Evolutionary conservation across 768 basidiomycete genomes (phyloP).

Genomic region (Chlorophyllum brunneum): DNA sequence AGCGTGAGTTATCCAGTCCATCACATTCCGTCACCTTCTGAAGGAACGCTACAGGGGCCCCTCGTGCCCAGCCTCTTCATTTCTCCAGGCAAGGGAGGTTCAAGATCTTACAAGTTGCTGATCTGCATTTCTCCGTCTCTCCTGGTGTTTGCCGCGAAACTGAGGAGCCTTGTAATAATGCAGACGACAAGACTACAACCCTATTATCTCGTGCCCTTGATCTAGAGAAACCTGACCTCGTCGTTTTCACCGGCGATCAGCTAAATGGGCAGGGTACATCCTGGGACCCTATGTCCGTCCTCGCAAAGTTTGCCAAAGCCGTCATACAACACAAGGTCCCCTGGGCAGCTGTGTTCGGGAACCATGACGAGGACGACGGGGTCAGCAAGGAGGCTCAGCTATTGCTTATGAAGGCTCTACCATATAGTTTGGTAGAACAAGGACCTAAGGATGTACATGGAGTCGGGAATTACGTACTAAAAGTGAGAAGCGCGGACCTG

Average conservation of each 20-base stretch:
- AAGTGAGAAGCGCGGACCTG: conserved; percentile 82
- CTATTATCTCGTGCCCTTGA: conserved; percentile 72
- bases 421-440: conserved; percentile 76
- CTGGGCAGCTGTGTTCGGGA: conserved; percentile 93
- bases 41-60: conserved; percentile 43
- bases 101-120: conserved; percentile 88
- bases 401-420: conserved; percentile 68
- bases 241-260: conserved; percentile 92
- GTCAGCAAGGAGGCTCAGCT: conserved; percentile 60
- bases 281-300: conserved; percentile 84
- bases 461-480: conserved; percentile 87
- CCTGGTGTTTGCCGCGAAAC: conserved; percentile 78
- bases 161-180: conserved; percentile 47
- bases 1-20: conserved; percentile 41
- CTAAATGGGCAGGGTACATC: conserved; percentile 87
- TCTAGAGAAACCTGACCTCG: conserved; percentile 81
- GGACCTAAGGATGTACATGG: conserved; percentile 88
- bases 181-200: conserved; percentile 77
- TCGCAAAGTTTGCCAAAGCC: conserved; percentile 82
- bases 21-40: conserved; percentile 1
- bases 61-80: conserved; percentile 72
- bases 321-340: conserved; percentile 76
- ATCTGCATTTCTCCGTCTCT: conserved; percentile 88
- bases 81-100: conserved; percentile 83
- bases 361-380: conserved; percentile 85